These are phyloP conservation scores for Pyrus hybrid DNA, from an alignment of 331 rosid genomes.

Conservation along the genomic window DNA sequence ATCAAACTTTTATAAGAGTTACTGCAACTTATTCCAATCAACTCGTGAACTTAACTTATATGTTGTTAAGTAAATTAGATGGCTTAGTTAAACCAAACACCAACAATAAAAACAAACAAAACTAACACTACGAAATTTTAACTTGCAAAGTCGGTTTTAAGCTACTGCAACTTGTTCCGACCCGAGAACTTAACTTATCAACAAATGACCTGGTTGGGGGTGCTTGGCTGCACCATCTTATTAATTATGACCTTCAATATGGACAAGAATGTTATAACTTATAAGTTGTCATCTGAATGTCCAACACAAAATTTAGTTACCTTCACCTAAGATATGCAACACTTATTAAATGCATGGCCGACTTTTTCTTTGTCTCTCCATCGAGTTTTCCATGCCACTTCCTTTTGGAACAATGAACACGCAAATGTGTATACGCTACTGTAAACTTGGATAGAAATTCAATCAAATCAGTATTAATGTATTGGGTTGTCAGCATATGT, in stretches of 20 bases:
- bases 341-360: not conserved
- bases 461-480: not conserved
- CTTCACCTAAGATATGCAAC: not conserved
- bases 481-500: not conserved
- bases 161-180: not conserved
- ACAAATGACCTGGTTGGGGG: constrained; percentile 12
- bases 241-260: not conserved
- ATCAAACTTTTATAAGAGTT: not conserved
- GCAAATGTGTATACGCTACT: too few relatives aligned
- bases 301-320: not conserved
- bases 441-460: not conserved
- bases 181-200: not conserved
- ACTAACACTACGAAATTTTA: not conserved
- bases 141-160: not conserved
- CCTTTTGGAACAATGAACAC: not conserved
- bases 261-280: not conserved
- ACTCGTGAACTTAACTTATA: too few relatives aligned
- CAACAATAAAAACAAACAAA: not conserved
- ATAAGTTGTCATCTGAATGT: not conserved
- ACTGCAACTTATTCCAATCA: not conserved
- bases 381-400: not conserved
- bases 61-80: too few relatives aligned
- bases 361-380: not conserved
- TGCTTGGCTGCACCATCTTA: not conserved
- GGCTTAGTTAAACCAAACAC: not conserved